Evolutionary conservation across 2,329 filamentous ascomycete genomes (phyloP), one percentile per base, ranked within the genome.

Genomic region (Coniochaeta prunicola): DNA sequence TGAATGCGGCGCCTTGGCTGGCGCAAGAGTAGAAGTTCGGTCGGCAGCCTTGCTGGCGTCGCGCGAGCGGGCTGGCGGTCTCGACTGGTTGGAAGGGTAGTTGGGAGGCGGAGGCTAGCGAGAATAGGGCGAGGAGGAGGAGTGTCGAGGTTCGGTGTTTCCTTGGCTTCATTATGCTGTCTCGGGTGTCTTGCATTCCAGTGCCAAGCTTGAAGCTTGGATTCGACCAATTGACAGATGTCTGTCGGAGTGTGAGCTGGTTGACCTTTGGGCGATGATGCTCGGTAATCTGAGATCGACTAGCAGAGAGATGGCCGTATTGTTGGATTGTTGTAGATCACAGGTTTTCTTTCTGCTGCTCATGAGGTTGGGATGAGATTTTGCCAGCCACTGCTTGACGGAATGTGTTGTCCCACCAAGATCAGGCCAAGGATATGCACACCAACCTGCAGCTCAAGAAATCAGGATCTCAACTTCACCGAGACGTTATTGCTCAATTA

Each of bases 1-100:
- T 69, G 64, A 83, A 84, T 45, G 67, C 71, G 24, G 72, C 62
- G 9, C 80, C 80, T 56, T 77, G 70, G 61, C 74, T 66, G 21
- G 79, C 75, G 67, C 81, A 84, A 59, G 75, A 78, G 66, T 76
- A 81, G 60, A 77, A 82, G 64, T 80, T 74, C 56, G 72, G 70
- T 8, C 80, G 77, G 60, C 81, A 83, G 57, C 71, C 65, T 17
- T 36, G 19, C 48, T 68, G 66, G n/a, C 66, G 62, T 53, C 62
- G 64, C 24, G 63, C 66, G 56, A 68, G 36, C 7, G 60, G 42
- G 6, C 57, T 58, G 8, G 65, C 64, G 8, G 69, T 71, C 60
- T 70, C 63, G 58, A 63, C 68, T 8, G 69, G 68, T 31, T 56
- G 61, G 61, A 70, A 71, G 17, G 66, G 67, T 34, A 67, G 68